Conservation (phyloP, 768 basidiomycete species). For the Trametes cinnabarina region DNA sequence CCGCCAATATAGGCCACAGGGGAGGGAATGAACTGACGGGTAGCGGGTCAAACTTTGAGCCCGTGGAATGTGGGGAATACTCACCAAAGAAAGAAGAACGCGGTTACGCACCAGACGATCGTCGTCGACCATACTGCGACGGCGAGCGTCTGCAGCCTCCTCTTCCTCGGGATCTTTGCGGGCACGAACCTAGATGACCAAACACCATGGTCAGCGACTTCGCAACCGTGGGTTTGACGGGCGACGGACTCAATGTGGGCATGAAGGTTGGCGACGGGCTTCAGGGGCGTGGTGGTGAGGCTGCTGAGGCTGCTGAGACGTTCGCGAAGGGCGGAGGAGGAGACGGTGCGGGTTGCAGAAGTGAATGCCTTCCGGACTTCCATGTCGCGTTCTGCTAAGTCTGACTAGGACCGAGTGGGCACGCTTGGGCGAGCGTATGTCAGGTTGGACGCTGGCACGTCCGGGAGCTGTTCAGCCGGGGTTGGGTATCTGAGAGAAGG, state of each 20-base stretch:
- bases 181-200: constrained; percentile 68
- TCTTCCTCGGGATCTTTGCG: constrained; percentile 77
- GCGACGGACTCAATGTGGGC: constrained; percentile 68
- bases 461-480: too few relatives aligned
- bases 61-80: too few relatives aligned
- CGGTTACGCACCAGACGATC: constrained; percentile 61
- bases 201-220: neutral
- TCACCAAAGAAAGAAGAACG: constrained; percentile 83
- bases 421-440: neutral
- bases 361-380: constrained; percentile 33
- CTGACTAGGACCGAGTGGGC: neutral
- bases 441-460: too few relatives aligned
- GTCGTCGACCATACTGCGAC: constrained; percentile 88
- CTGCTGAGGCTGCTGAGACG: constrained; percentile 49
- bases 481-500: too few relatives aligned
- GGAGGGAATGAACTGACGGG: constrained; percentile 90
- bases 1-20: constrained; percentile 79
- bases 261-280: constrained; percentile 63
- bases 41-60: too few relatives aligned
- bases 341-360: constrained; percentile 49
- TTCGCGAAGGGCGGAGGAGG: constrained; percentile 61
- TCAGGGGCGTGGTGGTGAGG: constrained; percentile 54
- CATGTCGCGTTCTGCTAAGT: constrained; percentile 24
- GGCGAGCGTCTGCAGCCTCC: constrained; percentile 83
- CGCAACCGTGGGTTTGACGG: neutral